Percentiles rank a stretch among this genome's conserved stretches.
These are phyloP conservation scores for Fistulifera pelliculosa DNA, from an alignment of 108 stramenopile species.

Conservation along the genomic window DNA sequence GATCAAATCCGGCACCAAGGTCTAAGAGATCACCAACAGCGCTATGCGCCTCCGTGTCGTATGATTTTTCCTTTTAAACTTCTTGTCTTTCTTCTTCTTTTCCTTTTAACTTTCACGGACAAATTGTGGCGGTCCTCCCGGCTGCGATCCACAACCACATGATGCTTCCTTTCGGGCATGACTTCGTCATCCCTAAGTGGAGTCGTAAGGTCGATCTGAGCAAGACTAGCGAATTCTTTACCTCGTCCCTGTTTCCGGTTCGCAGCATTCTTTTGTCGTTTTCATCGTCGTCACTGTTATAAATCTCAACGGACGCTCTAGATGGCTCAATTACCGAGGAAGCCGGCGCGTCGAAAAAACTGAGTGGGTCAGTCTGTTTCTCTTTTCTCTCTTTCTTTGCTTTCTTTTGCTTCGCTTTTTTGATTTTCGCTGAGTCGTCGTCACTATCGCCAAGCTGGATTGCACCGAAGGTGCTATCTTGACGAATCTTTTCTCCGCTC, in stretches of 20 bases:
- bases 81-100: conserved; percentile 27
- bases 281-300: conserved; percentile 56
- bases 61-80: conserved; percentile 37
- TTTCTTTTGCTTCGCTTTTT: conserved; percentile 54
- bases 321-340: too few relatives aligned
- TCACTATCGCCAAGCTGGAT: conserved; percentile 57
- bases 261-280: conserved; percentile 37
- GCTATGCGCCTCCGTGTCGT: conserved; percentile 1
- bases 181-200: conserved; percentile 81
- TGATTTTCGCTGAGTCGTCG: conserved; percentile 30
- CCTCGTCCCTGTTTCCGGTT: conserved; percentile 2
- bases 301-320: not conserved
- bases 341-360: too few relatives aligned
- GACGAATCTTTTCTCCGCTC: not conserved
- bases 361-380: too few relatives aligned
- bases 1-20: conserved; percentile 13
- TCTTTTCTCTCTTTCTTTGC: conserved; percentile 32
- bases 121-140: not conserved
- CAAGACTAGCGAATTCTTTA: conserved; percentile 55
- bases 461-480: conserved; percentile 45
- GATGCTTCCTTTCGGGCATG: conserved; percentile 68
- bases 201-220: conserved; percentile 74
- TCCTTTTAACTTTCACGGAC: not conserved
- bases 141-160: conserved; percentile 43
- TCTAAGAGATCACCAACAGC: conserved; percentile 44